Base-by-base conservation (phyloP, 257 asterid genomes). In the Forsythia suspensa region DNA sequence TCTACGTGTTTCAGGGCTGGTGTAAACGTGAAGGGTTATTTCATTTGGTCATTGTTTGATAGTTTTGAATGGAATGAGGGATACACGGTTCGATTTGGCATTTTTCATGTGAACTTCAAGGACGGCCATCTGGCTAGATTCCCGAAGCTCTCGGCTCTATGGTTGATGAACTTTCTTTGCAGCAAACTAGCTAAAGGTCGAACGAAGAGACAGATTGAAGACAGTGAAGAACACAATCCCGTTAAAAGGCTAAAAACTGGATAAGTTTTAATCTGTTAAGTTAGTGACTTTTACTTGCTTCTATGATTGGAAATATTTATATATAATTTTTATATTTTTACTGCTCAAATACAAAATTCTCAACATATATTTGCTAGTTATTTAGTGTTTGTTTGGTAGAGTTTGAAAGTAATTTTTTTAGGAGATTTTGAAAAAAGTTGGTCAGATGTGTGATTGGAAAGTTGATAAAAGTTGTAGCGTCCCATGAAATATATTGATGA, bases 51-150 rank as follows among this genome's bases (percentile, higher is more conserved):
- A 1, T 82, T 86, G 72, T 67, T 89, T 39, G 92, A 89, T 81
- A 86, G 84, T n/a, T 89, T 70, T 39, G 93, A 89, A 81, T 84
- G 91, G 91, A 57, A 4, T 8, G 73, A 76, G 2, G 93, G 93
- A 5, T 84, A 79, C 76, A 71, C 80, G 2, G 6, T 79, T 6
- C 84, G 91, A 75, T 85, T 89, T 55, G 93, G 93, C 2, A 52
- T 89, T 68, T 76, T 67, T 41, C 85, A 52, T 21, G 73, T 87
- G 4, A 89, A 87, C 44, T 89, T 46, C 71, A 77, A 66, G 38
- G 63, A 85, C 37, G 16, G 80, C 34, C 34, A 29, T 15, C 77
- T 81, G 8, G 82, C 66, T 52, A 79, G 92, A 46, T 74, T 80
- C 68, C 90, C 86, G 10, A 88, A 88, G 37, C 61, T 55, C 3